Base-by-base conservation (phyloP, 805 yeast species). In the Kregervanrija delftensis region DNA sequence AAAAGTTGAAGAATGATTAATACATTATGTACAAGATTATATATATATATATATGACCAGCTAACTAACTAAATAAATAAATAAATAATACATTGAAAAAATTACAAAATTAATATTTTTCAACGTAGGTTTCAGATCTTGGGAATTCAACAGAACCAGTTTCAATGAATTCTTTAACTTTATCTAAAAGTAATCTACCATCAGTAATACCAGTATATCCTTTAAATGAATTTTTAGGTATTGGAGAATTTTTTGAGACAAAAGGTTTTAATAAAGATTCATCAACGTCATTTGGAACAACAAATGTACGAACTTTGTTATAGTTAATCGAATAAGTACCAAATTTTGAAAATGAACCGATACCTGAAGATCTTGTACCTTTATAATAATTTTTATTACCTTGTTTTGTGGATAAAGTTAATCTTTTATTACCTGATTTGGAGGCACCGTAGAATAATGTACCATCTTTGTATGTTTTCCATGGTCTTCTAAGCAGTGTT, bases 311-410 rank as follows among this genome's bases (percentile, higher is more conserved):
- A 30, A 91, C 98, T 59, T 83, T 88, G 38, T 67, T 65, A 87
- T 95, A 91, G 67, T 86, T 76, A 49, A 93, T 76, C 6, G 77
- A 69, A 64, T 88, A 93, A 16, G 77, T 75, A 43, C 96, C 97
- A 49, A 72, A 74, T 33, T 73, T 70, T 6, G 39, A 17, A 59
- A 83, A 79, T 43, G 71, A 73, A 61, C 99, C 99, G 50, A 88
- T 79, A 64, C 97, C 97, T 3, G 95, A 77, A 5, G 99, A 86
- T 47, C 97, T 78, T 16, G 98, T 93, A 71, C 99, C 99, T 65
- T 93, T 93, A 69, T 93, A 93, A 68, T 74, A 86, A 56, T 86
- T 83, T 70, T 90, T 89, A 67, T 93, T 91, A 58, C 99, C 98
- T 61, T 87, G 88, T 58, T 93, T 93, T 16, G 96, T 83, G 16